Percentiles rank a stretch among this genome's conserved stretches.
These are phyloP conservation scores for Pythium angustatum DNA, from an alignment of 352 stramenopile species.

Conservation along the genomic window DNA sequence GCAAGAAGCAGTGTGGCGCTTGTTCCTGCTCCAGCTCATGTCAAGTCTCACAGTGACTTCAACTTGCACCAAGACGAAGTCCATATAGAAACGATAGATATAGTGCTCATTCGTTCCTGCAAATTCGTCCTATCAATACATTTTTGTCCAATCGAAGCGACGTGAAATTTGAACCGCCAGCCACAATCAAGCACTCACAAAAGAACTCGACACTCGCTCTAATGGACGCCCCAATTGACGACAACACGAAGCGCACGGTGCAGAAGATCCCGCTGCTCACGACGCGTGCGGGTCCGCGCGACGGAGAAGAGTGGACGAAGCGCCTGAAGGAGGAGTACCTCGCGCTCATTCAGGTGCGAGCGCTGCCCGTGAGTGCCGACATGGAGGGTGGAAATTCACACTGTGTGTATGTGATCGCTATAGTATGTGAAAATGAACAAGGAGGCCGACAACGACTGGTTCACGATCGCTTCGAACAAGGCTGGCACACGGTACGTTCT, in stretches of 20 bases:
- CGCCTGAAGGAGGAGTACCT: conserved; percentile 89
- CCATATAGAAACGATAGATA: not conserved
- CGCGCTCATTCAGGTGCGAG: conserved; percentile 70
- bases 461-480: conserved; percentile 87
- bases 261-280: conserved; percentile 85
- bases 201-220: too few relatives aligned
- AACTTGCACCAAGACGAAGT: too few relatives aligned
- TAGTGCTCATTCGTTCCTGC: not conserved
- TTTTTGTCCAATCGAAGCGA: not conserved
- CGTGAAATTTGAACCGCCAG: conserved; percentile 1
- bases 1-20: too few relatives aligned
- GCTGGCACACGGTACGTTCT: conserved; percentile 54
- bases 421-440: conserved; percentile 91
- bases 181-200: too few relatives aligned
- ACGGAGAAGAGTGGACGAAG: conserved; percentile 79
- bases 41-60: too few relatives aligned
- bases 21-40: too few relatives aligned
- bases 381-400: too few relatives aligned
- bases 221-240: conserved; percentile 85
- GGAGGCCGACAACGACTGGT: conserved; percentile 89
- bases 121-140: not conserved
- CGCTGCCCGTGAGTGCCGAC: not conserved
- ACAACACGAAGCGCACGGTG: conserved; percentile 78
- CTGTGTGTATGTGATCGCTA: too few relatives aligned
- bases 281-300: conserved; percentile 73